phyloP scores from a whole-genome alignment of 225 moss, liverwort and hornwort genomes.

The Antitrichia curtipendula region DNA sequence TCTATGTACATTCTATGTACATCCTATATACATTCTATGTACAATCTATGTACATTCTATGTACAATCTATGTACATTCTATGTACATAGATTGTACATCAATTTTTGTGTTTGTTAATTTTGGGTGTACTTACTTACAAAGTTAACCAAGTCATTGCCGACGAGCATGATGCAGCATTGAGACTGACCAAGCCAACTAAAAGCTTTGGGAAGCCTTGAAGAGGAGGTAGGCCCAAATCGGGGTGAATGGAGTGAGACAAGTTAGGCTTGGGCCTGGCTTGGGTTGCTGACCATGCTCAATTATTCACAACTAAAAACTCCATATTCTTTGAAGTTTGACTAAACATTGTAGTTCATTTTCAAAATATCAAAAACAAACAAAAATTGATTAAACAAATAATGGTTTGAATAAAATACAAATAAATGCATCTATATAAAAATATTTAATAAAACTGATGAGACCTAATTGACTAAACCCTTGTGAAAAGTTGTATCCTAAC shows the following conservation, averaged over 20 bases:
- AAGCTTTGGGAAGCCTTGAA: neutral
- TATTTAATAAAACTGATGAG: neutral
- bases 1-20: too few species aligned
- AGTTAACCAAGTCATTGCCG: neutral
- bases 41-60: neutral
- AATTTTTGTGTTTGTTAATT: neutral
- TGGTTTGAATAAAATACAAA: neutral
- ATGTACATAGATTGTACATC: too few species aligned
- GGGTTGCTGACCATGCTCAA: neutral
- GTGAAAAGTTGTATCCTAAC: too few species aligned
- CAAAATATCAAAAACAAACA: neutral
- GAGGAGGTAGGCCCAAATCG: neutral
- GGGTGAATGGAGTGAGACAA: neutral
- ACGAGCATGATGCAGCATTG: too few species aligned
- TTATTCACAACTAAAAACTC: neutral
- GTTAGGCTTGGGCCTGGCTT: neutral
- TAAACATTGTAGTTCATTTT: neutral
- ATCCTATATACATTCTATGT: too few species aligned
- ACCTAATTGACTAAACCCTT: neutral
- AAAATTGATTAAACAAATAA: neutral
- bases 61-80: neutral
- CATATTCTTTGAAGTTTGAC: neutral
- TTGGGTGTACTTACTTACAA: neutral
- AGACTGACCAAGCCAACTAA: neutral
- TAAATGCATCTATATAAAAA: neutral